phyloP scores from a whole-genome alignment of 345 rosid species.

The Boechera divaricarpa region DNA sequence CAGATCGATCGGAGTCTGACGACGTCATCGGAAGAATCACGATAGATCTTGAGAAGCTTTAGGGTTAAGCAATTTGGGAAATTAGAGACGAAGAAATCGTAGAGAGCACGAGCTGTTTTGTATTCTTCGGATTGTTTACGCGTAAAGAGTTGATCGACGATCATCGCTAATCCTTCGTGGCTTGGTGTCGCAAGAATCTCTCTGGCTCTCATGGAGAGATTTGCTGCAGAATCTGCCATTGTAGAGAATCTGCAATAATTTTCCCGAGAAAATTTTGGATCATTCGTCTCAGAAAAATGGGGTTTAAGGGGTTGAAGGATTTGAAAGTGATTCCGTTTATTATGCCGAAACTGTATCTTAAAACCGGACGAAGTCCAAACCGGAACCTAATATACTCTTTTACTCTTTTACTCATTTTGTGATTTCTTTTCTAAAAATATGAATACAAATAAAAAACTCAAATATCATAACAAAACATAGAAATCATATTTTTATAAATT shows the following conservation, averaged over 20 bases:
- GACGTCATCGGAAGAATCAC: not conserved
- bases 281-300: not conserved
- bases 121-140: not conserved
- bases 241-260: not conserved
- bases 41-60: slow-evolving; percentile 24
- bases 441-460: too few relatives aligned
- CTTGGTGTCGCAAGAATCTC: slow-evolving; percentile 16
- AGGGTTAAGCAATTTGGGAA: slow-evolving; percentile 27
- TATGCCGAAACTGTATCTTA: too few relatives aligned
- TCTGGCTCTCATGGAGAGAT: not conserved
- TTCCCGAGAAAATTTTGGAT: not conserved
- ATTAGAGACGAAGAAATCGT: slow-evolving; percentile 6
- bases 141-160: not conserved
- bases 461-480: too few relatives aligned
- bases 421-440: too few relatives aligned
- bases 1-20: slow-evolving; percentile 1
- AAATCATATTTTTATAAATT: too few relatives aligned
- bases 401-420: too few relatives aligned
- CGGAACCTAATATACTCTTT: too few relatives aligned
- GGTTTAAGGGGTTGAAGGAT: not conserved
- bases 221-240: slow-evolving; percentile 7
- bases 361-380: too few relatives aligned
- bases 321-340: not conserved
- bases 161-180: not conserved
- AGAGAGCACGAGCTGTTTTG: not conserved